Evolutionary conservation across 768 basidiomycete genomes (phyloP).

Genomic region (Boletus eberwhitei): DNA sequence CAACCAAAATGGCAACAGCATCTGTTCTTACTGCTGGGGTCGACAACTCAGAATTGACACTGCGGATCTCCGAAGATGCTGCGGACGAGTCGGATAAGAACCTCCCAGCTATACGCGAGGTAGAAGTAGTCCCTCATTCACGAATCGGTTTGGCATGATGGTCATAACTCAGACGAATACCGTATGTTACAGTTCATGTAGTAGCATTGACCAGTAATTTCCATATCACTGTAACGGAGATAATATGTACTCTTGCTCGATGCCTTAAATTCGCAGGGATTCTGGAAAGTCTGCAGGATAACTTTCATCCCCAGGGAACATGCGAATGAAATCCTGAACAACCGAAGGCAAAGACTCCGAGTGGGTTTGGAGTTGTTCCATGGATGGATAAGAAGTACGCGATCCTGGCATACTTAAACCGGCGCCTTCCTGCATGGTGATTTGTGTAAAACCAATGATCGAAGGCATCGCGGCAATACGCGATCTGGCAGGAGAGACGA

Average conservation of each 20-base stretch:
- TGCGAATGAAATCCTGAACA: slow-evolving; percentile 30
- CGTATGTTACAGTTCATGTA: background rate
- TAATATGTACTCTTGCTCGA: background rate
- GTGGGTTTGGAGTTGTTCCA: background rate
- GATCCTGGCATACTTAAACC: slow-evolving; percentile 1
- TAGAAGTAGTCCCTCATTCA: slow-evolving; percentile 14
- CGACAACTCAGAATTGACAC: slow-evolving; percentile 26
- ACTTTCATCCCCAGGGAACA: slow-evolving; percentile 34
- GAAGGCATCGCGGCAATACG: slow-evolving; percentile 4
- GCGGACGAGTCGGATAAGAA: slow-evolving; percentile 19
- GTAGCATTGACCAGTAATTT: too few species aligned
- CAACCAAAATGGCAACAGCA: slow-evolving; percentile 7
- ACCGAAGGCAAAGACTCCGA: slow-evolving; percentile 25
- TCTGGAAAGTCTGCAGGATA: slow-evolving; percentile 35
- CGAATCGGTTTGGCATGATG: slow-evolving; percentile 6
- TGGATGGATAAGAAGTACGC: background rate
- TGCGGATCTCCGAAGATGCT: slow-evolving; percentile 20
- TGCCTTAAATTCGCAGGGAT: slow-evolving; percentile 21
- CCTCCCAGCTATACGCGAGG: slow-evolving; percentile 6
- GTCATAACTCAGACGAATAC: background rate
- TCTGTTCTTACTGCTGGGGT: slow-evolving; percentile 13
- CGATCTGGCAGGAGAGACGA: slow-evolving; percentile 26
- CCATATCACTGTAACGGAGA: background rate
- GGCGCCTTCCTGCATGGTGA: slow-evolving; percentile 8
- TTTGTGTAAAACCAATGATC: background rate